phyloP scores from a whole-genome alignment of 192 early-diverging fungal species.

The Coemansia sp. region DNA sequence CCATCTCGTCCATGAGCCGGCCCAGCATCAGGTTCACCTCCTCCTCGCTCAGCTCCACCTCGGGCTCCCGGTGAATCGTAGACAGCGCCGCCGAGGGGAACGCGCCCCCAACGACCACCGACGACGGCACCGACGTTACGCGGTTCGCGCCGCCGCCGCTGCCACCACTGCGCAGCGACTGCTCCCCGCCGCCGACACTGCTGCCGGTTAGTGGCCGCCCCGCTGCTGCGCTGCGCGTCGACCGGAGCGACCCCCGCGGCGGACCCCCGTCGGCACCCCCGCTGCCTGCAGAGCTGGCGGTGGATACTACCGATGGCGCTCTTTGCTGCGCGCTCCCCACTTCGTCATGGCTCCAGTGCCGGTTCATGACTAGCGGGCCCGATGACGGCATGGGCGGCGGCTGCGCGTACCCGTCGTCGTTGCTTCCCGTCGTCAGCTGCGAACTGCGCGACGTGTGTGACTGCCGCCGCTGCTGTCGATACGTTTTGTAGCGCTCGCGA shows the following conservation, averaged over 20 bases:
- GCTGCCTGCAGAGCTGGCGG: slow-evolving; percentile 10
- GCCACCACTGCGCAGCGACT: slow-evolving; percentile 18
- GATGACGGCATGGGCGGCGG: slow-evolving; percentile 5
- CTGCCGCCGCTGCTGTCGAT: slow-evolving; percentile 46
- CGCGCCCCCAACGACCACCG: neutral
- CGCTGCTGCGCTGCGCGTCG: slow-evolving; percentile 37
- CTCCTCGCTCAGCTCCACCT: slow-evolving; percentile 42
- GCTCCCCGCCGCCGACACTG: neutral
- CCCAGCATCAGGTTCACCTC: slow-evolving; percentile 55
- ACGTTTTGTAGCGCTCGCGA: slow-evolving; percentile 44
- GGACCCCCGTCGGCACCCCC: slow-evolving; percentile 7
- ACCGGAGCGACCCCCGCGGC: slow-evolving; percentile 45
- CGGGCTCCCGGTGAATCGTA: neutral
- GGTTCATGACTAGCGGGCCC: neutral
- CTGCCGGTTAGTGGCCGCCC: neutral
- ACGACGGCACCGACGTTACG: slow-evolving; percentile 23
- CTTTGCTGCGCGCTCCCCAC: slow-evolving; percentile 7
- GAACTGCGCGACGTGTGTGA: slow-evolving; percentile 48
- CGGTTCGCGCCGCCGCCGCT: slow-evolving; percentile 11
- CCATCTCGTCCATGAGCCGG: slow-evolving; percentile 57
- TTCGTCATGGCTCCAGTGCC: slow-evolving; percentile 36
- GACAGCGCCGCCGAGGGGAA: neutral
- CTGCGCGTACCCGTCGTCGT: neutral
- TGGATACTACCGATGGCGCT: slow-evolving; percentile 8
- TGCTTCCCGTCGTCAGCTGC: slow-evolving; percentile 43